Evolutionary conservation across 345 rosid genomes (phyloP).

Genomic region (Salix exigua): DNA sequence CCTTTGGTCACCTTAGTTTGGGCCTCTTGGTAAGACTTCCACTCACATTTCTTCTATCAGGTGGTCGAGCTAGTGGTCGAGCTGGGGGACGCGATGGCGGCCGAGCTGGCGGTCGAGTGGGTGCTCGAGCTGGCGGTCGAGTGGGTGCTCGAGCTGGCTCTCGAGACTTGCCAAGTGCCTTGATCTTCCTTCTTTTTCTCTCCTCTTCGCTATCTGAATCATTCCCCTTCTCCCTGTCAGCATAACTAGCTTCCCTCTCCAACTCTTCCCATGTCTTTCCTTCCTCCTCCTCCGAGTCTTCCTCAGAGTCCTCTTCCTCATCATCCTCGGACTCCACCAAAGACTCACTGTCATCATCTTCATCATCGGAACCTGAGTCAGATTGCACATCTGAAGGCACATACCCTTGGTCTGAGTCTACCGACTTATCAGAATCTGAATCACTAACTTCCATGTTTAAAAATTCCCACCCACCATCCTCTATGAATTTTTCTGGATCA

Average conservation of each 20-base stretch:
- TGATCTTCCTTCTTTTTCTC: conserved; percentile 80
- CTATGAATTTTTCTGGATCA: conserved; percentile 81
- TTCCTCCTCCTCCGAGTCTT: conserved; percentile 78
- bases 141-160: conserved; percentile 10
- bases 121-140: background rate
- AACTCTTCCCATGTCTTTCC: conserved; percentile 99
- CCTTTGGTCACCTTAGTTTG: conserved; percentile 21
- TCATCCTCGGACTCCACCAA: conserved; percentile 85
- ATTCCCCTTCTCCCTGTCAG: conserved; percentile 80
- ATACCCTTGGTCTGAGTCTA: conserved; percentile 87
- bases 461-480: conserved; percentile 94
- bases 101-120: background rate
- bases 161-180: conserved; percentile 68
- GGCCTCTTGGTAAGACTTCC: conserved; percentile 36
- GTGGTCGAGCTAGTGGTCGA: background rate
- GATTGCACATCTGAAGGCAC: conserved; percentile 84
- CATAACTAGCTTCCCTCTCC: conserved; percentile 92
- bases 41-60: conserved; percentile 26
- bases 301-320: conserved; percentile 65
- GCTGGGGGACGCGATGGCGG: background rate
- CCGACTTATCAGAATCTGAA: conserved; percentile 74
- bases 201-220: conserved; percentile 95
- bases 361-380: conserved; percentile 51
- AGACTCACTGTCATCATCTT: conserved; percentile 70
- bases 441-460: conserved; percentile 80